Evolutionary conservation across 2,329 filamentous ascomycete genomes (phyloP).

Genomic region (Hymenoscyphus occultus): DNA sequence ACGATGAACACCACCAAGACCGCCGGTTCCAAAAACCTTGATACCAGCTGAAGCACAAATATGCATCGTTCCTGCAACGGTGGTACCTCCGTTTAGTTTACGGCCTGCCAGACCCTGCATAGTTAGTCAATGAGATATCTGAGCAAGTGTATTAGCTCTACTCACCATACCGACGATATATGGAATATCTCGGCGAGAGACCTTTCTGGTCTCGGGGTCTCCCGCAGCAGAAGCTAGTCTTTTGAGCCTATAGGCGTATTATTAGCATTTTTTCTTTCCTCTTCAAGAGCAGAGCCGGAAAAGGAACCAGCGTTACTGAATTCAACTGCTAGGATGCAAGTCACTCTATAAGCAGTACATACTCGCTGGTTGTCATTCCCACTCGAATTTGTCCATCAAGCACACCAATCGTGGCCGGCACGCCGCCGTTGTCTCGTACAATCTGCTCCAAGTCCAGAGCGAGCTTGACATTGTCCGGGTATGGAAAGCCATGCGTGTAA

Average conservation of each 20-base stretch:
- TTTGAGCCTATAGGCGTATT: slow-evolving; percentile 45
- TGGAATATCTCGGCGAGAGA: slow-evolving; percentile 82
- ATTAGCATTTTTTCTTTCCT: too few species aligned
- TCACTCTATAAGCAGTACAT: too few species aligned
- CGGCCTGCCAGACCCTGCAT: slow-evolving; percentile 60
- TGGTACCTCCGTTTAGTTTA: slow-evolving; percentile 82
- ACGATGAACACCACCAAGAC: slow-evolving; percentile 89
- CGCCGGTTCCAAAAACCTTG: slow-evolving; percentile 89
- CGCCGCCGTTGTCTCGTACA: slow-evolving; percentile 74
- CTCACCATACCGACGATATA: slow-evolving; percentile 74
- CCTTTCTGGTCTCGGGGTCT: slow-evolving; percentile 69
- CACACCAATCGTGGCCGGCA: slow-evolving; percentile 89
- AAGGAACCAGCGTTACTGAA: too few species aligned
- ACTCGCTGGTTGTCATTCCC: slow-evolving; percentile 68
- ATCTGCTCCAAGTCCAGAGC: slow-evolving; percentile 75
- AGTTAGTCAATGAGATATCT: slow-evolving; percentile 7
- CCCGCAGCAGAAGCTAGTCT: slow-evolving; percentile 64
- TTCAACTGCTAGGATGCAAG: too few species aligned
- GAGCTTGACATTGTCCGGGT: slow-evolving; percentile 70
- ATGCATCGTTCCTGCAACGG: slow-evolving; percentile 89
- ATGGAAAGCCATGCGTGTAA: slow-evolving; percentile 88
- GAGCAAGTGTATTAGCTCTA: slow-evolving; percentile 14
- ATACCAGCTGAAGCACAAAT: slow-evolving; percentile 85
- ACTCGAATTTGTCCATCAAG: slow-evolving; percentile 79
- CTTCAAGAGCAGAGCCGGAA: too few species aligned